Conservation (phyloP, 2,329 filamentous ascomycete genomes). For the Curvularia verruculosa region DNA sequence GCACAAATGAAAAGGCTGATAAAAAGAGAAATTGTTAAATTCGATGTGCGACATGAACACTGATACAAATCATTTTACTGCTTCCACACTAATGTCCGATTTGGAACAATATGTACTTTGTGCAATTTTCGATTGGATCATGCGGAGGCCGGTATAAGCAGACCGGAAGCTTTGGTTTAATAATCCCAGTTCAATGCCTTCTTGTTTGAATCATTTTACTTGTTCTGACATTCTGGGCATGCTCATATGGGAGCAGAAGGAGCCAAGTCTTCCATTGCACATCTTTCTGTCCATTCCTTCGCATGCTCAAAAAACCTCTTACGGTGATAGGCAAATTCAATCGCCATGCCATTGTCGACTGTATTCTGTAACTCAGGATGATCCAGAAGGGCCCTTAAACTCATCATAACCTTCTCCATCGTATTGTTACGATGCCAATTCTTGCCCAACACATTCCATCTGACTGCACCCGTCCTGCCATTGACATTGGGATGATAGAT, state of each 20-base stretch:
- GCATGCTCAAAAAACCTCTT: neutral
- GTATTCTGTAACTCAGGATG: slow-evolving; percentile 8
- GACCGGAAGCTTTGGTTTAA: neutral
- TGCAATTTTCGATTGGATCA: too few relatives aligned
- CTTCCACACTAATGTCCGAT: too few relatives aligned
- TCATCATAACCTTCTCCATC: slow-evolving; percentile 4
- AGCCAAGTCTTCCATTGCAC: neutral
- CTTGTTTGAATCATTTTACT: neutral
- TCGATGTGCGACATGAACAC: too few relatives aligned
- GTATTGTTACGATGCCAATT: slow-evolving; percentile 6
- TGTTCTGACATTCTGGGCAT: too few relatives aligned
- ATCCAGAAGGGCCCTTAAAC: slow-evolving; percentile 4
- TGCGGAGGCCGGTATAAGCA: too few relatives aligned
- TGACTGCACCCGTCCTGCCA: neutral
- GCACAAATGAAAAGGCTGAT: too few relatives aligned
- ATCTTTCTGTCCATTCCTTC: slow-evolving; percentile 7
- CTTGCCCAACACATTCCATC: slow-evolving; percentile 2
- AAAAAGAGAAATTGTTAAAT: too few relatives aligned
- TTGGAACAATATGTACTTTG: too few relatives aligned
- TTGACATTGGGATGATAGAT: slow-evolving; percentile 11
- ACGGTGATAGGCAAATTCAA: slow-evolving; percentile 2
- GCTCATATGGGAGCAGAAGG: neutral
- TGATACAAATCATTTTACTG: too few relatives aligned
- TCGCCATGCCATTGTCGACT: slow-evolving; percentile 2
- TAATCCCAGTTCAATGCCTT: neutral